Evolutionary conservation across 306 rosid species (phyloP).

Genomic region (Amphicarpaea edgeworthii): DNA sequence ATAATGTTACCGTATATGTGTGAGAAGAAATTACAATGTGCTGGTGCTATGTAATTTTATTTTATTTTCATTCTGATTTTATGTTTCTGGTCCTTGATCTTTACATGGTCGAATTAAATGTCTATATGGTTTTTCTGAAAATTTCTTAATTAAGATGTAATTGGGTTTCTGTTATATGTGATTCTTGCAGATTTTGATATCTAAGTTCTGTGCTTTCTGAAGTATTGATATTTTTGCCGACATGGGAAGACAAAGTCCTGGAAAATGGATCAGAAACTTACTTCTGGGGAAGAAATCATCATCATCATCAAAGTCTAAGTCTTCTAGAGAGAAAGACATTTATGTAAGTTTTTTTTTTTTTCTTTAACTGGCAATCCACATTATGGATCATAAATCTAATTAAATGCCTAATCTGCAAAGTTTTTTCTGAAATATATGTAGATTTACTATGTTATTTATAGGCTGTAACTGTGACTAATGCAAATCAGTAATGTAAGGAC

Average conservation of each 20-base stretch:
- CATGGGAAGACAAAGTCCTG: slow-evolving; percentile 81
- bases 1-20: background rate
- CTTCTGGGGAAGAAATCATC: slow-evolving; percentile 77
- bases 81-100: background rate
- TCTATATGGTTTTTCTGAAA: background rate
- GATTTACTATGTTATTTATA: background rate
- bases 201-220: slow-evolving; percentile 29
- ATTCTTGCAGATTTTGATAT: slow-evolving; percentile 27
- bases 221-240: slow-evolving; percentile 10
- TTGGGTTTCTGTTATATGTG: background rate
- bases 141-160: background rate
- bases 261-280: slow-evolving; percentile 79
- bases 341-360: slow-evolving; percentile 20
- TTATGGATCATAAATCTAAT: background rate
- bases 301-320: slow-evolving; percentile 62
- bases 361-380: background rate
- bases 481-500: background rate
- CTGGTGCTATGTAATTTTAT: background rate
- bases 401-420: background rate
- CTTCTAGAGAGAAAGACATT: slow-evolving; percentile 44
- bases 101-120: background rate
- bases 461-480: background rate
- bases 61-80: background rate
- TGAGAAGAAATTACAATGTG: background rate
- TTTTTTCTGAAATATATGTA: background rate